Evolutionary conservation across 306 rosid species (phyloP).

Genomic region (Ammopiptanthus mongolicus): DNA sequence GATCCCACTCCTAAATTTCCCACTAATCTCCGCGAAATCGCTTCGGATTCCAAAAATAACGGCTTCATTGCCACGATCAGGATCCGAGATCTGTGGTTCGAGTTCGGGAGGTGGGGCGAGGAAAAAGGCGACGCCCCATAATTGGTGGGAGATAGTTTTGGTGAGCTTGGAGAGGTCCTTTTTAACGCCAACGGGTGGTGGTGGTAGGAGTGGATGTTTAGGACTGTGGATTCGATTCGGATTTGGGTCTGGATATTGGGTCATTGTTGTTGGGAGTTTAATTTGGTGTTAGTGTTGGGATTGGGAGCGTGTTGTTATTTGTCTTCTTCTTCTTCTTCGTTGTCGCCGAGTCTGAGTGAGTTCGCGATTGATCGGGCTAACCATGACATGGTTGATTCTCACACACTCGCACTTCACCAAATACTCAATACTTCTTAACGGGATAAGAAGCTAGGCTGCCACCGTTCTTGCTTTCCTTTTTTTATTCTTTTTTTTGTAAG

Average conservation of each 20-base stretch:
- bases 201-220: constrained; percentile 43
- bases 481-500: no score
- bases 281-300: background rate
- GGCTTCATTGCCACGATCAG: constrained; percentile 46
- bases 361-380: constrained; percentile 69
- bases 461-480: no score
- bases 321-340: background rate
- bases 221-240: constrained; percentile 4
- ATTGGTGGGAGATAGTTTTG: constrained; percentile 60
- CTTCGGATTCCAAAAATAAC: constrained; percentile 78
- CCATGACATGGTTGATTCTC: constrained; percentile 80
- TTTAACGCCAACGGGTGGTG: constrained; percentile 65
- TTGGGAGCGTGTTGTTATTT: background rate
- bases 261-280: background rate
- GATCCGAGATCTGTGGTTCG: constrained; percentile 12
- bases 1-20: constrained; percentile 75
- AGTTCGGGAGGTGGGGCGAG: constrained; percentile 74
- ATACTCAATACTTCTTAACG: no score
- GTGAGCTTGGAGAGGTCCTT: constrained; percentile 75
- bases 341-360: constrained; percentile 71
- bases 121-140: constrained; percentile 89
- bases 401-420: no score
- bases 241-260: constrained; percentile 25
- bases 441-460: no score
- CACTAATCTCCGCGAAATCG: constrained; percentile 85